Evolutionary conservation across 768 basidiomycete species (phyloP).

Genomic region (Dacryopinax primogenitus): DNA sequence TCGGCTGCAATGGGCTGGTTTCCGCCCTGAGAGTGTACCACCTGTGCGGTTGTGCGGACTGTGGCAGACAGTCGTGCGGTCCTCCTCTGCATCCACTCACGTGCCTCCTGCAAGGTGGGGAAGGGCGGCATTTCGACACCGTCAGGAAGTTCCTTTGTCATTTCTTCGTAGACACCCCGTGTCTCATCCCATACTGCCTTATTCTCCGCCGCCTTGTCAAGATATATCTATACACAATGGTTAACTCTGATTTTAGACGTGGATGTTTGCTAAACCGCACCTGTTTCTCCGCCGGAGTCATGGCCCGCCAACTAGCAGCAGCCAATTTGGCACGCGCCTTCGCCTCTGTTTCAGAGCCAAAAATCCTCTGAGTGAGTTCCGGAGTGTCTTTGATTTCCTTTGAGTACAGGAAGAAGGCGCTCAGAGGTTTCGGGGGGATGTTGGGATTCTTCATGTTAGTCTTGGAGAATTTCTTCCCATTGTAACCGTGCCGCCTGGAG

Average conservation of each 20-base stretch:
- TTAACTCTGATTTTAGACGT: background rate
- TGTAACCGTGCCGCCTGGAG: constrained; percentile 68
- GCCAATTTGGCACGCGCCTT: constrained; percentile 90
- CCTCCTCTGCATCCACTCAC: background rate
- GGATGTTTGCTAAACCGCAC: constrained; percentile 34
- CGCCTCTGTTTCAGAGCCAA: constrained; percentile 83
- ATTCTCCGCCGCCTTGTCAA: background rate
- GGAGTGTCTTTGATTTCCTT: constrained; percentile 77
- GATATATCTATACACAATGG: background rate
- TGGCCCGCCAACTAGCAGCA: constrained; percentile 82
- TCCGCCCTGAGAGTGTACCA: background rate
- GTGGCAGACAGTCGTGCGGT: background rate
- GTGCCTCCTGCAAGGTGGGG: background rate
- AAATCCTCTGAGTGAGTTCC: constrained; percentile 60
- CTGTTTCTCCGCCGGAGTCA: constrained; percentile 89
- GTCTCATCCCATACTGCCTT: background rate
- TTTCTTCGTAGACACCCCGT: background rate
- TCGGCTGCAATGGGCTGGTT: background rate
- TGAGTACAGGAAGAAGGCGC: constrained; percentile 90
- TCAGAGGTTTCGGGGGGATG: constrained; percentile 89
- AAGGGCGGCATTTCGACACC: background rate
- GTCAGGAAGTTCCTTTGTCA: background rate
- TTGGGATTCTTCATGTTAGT: constrained; percentile 95
- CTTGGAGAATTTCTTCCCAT: constrained; percentile 55
- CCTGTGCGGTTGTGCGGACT: background rate